Evolutionary conservation across 768 basidiomycete genomes (phyloP), one percentile per base, ranked within the genome.

Genomic region (Boletus insuetus): DNA sequence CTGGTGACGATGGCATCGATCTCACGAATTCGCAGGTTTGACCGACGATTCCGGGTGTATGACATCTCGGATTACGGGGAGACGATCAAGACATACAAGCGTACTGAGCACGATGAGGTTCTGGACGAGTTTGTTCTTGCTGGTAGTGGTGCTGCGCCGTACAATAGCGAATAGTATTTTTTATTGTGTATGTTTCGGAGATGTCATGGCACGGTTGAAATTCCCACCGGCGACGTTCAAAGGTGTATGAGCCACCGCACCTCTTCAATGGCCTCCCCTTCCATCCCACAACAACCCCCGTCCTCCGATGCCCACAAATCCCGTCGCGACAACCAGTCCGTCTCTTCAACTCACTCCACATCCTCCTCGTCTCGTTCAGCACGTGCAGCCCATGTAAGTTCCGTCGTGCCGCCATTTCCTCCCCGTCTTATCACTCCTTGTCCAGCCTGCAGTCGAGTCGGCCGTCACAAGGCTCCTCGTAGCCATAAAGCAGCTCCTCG

Each of bases 401-500:
- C 37, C 29, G 55, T 8, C 16, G 2, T 16, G 17, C 29, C 4
- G 17, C 14, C 41, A 12, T 49, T 8, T n/a, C 50, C n/a, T 54
- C 45, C 13, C 24, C 46, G 32, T 35, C 49, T 53, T 20, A 58
- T 49, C 56, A 46, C 42, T 1, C 32, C 6, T 6, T 12, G 4
- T 31, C 9, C 35, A 89, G 85, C 89, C 87, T 54, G 85, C 85
- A 3, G 90, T 95, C 53, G 95, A 97, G 70, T 88, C 91, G 35
- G 86, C 91, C 20, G 94, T 97, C 34, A 97, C 95, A 19, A 82
- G 92, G 48, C 82, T 98, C 12, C 81, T 99, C 24, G 93, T 99
- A 3, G 87, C 94, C 31, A 98, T 98, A 60, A 96, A 98, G 69
- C 84, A 91, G 58, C 83, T 99, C n/a, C 79, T 99, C 37, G 94